Base-by-base conservation (phyloP, 352 stramenopile species). In the Globisporangium middletonii region DNA sequence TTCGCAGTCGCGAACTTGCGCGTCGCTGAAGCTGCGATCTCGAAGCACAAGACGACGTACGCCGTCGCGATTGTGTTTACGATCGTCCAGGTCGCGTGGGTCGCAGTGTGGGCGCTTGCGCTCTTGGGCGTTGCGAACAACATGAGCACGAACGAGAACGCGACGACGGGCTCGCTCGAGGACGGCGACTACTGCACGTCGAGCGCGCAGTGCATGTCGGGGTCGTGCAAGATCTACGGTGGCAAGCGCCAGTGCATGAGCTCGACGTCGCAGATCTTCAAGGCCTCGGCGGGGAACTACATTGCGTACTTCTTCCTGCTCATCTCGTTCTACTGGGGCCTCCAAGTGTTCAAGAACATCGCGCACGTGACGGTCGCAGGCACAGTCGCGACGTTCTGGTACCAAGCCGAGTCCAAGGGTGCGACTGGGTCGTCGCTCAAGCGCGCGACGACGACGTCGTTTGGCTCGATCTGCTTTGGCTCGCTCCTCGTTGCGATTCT, bases 321-420 rank as follows among this genome's bases (percentile, higher is more conserved):
- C n/a, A 51, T 98, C 8, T 97, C 86, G 55, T 97, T 98, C 54
- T 97, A 97, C 77, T 99, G 96, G 96, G 93, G 89, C 0, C 69
- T 92, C 26, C 79, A 92, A 53, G 85, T 97, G 28, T 89, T 92
- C 64, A 92, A 91, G 73, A 98, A 98, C 67, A 71, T 98, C 38
- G 73, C 92, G n/a, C 89, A 98, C 64, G 92, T 86, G 2, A 97
- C 92, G 16, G 86, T 97, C 6, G 84, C 91, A 2, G 95, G 94
- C 23, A 97, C 89, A 0, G 89, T 98, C 16, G 93, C 86, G n/a
- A 97, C 89, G 5, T 98, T 97, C 77, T 99, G 95, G 95, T 98
- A 97, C 78, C 80, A 81, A 45, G 49, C 86, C 15, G 85, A 97
- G 53, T 95, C 92, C 33, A 66, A 64, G 4, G 83, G 78, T n/a